Conservation (phyloP, 2,329 filamentous ascomycete genomes). For the Neonectria hederae region DNA sequence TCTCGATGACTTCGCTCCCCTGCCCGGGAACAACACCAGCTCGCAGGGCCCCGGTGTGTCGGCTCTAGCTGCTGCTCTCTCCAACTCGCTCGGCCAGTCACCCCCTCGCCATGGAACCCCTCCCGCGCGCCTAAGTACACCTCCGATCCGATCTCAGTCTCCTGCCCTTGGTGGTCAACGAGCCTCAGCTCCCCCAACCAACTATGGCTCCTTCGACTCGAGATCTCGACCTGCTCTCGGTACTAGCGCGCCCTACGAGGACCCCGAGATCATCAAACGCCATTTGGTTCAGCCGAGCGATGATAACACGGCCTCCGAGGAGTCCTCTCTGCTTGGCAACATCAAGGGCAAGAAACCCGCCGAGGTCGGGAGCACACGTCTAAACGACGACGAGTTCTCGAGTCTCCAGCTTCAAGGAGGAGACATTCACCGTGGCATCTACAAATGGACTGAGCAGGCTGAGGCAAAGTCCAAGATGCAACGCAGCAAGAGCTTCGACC, state of each 20-base stretch:
- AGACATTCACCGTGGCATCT: conserved; percentile 93
- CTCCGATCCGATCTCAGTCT: conserved; percentile 54
- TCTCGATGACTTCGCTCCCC: conserved; percentile 64
- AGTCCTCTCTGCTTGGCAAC: conserved; percentile 54
- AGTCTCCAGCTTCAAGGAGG: conserved; percentile 93
- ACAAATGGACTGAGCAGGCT: conserved; percentile 93
- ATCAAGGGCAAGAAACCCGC: conserved; percentile 65
- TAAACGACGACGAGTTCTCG: conserved; percentile 84
- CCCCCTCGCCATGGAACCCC: conserved; percentile 77
- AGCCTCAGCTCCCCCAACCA: conserved; percentile 67
- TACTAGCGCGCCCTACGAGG: conserved; percentile 73
- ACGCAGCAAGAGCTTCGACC: conserved; percentile 88
- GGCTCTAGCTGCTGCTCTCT: conserved; percentile 87
- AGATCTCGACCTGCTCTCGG: conserved; percentile 63
- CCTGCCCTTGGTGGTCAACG: conserved; percentile 49
- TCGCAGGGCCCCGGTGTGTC: conserved; percentile 83
- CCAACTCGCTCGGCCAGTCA: conserved; percentile 75
- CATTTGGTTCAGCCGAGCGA: conserved; percentile 81
- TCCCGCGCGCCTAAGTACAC: conserved; percentile 67
- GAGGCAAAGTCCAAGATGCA: conserved; percentile 74
- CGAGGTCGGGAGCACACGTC: conserved; percentile 48
- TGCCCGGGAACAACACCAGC: conserved; percentile 72
- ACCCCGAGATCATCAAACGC: conserved; percentile 89
- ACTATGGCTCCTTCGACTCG: conserved; percentile 87
- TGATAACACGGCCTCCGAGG: conserved; percentile 56